Percentiles rank a stretch among this genome's conserved stretches.
Evolutionary conservation across 1,284 basidiomycete species (phyloP).

Genomic region (Agroathelia rolfsii): DNA sequence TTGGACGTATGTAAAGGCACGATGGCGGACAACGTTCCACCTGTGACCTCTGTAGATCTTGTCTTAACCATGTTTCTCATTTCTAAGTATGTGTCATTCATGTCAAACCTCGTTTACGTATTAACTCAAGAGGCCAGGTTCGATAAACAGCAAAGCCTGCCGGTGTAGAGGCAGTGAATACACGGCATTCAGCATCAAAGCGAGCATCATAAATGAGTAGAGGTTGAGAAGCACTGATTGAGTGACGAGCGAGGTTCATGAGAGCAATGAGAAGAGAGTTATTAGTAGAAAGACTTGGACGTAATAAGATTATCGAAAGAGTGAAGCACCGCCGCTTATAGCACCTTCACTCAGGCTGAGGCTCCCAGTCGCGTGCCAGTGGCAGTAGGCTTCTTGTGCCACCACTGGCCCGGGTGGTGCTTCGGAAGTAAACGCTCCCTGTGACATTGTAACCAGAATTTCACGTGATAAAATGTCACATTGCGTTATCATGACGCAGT

Average conservation of each 20-base stretch:
- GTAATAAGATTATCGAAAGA: too few relatives aligned
- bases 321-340: too few relatives aligned
- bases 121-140: constrained; percentile 65
- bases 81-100: not conserved
- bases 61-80: constrained; percentile 8
- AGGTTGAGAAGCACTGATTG: constrained; percentile 71
- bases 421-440: too few relatives aligned
- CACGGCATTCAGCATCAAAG: constrained; percentile 67
- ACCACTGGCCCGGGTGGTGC: too few relatives aligned
- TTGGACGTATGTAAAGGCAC: constrained; percentile 79
- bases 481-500: too few relatives aligned
- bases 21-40: constrained; percentile 70
- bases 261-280: constrained; percentile 13
- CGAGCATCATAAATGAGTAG: constrained; percentile 69
- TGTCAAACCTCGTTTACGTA: constrained; percentile 68
- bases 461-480: too few relatives aligned
- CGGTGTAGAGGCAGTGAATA: constrained; percentile 78
- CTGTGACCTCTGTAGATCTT: constrained; percentile 48
- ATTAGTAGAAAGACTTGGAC: too few relatives aligned
- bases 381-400: too few relatives aligned
- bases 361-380: too few relatives aligned
- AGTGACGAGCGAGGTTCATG: constrained; percentile 88
- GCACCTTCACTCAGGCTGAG: too few relatives aligned
- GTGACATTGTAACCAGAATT: too few relatives aligned
- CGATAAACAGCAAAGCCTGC: constrained; percentile 84